Percentiles rank a stretch among this genome's conserved stretches.
These are phyloP conservation scores for Leishmania tarentolae DNA, from an alignment of 208 protist species.

Conservation along the genomic window DNA sequence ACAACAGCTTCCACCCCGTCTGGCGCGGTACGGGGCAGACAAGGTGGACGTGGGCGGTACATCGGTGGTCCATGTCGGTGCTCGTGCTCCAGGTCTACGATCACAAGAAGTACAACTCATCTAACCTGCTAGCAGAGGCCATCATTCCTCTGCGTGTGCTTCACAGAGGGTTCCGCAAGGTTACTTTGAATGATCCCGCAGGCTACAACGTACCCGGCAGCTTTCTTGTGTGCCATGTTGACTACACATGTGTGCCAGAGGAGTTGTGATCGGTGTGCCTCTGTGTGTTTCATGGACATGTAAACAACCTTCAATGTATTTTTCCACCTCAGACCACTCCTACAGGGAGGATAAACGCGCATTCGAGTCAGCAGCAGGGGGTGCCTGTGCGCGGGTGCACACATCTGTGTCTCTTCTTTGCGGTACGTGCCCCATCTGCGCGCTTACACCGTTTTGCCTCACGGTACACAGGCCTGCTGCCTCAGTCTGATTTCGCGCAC, in stretches of 20 bases:
- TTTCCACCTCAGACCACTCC: no score
- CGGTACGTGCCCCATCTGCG: not conserved
- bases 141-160: constrained; percentile 62
- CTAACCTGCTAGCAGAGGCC: constrained; percentile 53
- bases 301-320: not conserved
- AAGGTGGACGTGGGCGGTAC: constrained; percentile 50
- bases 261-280: not conserved
- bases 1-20: constrained; percentile 82
- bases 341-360: not conserved
- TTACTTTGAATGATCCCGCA: constrained; percentile 49
- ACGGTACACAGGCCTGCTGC: not conserved
- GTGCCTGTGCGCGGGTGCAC: not conserved
- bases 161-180: constrained; percentile 51
- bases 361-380: not conserved
- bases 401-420: not conserved
- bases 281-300: not conserved
- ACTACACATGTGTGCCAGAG: constrained; percentile 11
- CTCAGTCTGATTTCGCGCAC: not conserved
- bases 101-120: constrained; percentile 43
- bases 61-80: constrained; percentile 52
- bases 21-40: constrained; percentile 55
- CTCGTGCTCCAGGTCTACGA: constrained; percentile 77
- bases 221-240: constrained; percentile 44
- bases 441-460: not conserved
- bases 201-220: constrained; percentile 49